Conservation (phyloP, 768 basidiomycete genomes). For the Coprinopsis sp. region DNA sequence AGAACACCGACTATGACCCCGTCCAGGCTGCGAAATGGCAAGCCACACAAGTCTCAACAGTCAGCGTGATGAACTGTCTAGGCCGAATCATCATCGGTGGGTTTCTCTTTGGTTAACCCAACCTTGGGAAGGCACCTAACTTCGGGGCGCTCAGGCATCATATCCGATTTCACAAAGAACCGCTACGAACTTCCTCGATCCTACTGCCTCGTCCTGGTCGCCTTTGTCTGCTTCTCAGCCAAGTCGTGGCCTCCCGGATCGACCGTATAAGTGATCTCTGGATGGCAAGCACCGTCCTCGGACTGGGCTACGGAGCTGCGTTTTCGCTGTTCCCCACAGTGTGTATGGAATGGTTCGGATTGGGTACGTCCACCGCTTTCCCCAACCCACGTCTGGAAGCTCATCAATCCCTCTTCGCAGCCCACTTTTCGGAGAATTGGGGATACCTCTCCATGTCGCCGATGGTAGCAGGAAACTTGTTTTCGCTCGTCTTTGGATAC, state of each 20-base stretch:
- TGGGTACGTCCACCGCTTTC: slow-evolving; percentile 47
- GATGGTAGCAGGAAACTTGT: slow-evolving; percentile 73
- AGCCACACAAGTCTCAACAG: slow-evolving; percentile 75
- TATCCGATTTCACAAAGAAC: slow-evolving; percentile 61
- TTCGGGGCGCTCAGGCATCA: slow-evolving; percentile 42
- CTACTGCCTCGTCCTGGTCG: slow-evolving; percentile 63
- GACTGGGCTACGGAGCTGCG: slow-evolving; percentile 64
- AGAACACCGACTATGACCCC: slow-evolving; percentile 60
- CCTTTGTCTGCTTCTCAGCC: slow-evolving; percentile 69
- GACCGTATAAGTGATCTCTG: slow-evolving; percentile 62
- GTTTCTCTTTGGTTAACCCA: slow-evolving; percentile 3
- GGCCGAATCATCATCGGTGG: slow-evolving; percentile 76
- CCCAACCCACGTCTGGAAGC: neutral
- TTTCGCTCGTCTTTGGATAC: slow-evolving; percentile 78
- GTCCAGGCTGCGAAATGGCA: slow-evolving; percentile 69
- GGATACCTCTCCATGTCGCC: slow-evolving; percentile 74
- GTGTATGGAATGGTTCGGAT: slow-evolving; percentile 84
- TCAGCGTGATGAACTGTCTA: slow-evolving; percentile 76
- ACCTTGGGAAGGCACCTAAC: neutral
- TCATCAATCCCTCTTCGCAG: slow-evolving; percentile 12
- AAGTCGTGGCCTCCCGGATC: slow-evolving; percentile 52
- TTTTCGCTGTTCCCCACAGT: slow-evolving; percentile 77
- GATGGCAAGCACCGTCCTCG: slow-evolving; percentile 50
- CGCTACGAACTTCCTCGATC: slow-evolving; percentile 59
- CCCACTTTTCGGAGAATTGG: slow-evolving; percentile 77